A percentile compares a stretch with the other conserved stretches of the same genome.
These are phyloP conservation scores for Plasmodium reichenowi DNA, from an alignment of 169 alveolate species.

Conservation along the genomic window DNA sequence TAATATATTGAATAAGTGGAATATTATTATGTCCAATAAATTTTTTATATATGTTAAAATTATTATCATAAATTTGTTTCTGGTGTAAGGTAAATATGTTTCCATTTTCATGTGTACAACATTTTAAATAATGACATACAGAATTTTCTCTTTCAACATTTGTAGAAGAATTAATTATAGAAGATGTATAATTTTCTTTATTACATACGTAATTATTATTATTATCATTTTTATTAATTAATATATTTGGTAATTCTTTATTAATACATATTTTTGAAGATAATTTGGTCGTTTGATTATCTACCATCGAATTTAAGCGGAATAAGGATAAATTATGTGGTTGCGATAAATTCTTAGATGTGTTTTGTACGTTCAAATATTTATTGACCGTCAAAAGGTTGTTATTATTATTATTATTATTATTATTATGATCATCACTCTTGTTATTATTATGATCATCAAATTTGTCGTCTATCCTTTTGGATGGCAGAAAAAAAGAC, in stretches of 20 bases:
- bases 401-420: neutral
- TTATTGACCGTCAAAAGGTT: neutral
- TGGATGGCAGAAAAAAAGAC: slow-evolving; percentile 25
- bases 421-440: neutral
- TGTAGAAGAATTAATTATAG: neutral
- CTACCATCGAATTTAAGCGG: slow-evolving; percentile 37
- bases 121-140: slow-evolving; percentile 11
- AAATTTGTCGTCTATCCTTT: neutral
- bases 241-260: slow-evolving; percentile 20
- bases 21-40: slow-evolving; percentile 40
- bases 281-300: neutral
- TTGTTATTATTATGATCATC: neutral
- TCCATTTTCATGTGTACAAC: neutral
- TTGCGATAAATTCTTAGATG: neutral
- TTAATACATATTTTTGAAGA: slow-evolving; percentile 25
- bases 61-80: slow-evolving; percentile 1
- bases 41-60: slow-evolving; percentile 5
- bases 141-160: neutral
- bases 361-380: neutral
- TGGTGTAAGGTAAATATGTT: slow-evolving; percentile 1
- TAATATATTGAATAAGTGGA: slow-evolving; percentile 21
- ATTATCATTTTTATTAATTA: slow-evolving; percentile 1
- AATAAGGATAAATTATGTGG: slow-evolving; percentile 34
- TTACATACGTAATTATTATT: neutral
- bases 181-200: neutral